Evolutionary conservation across 2,329 filamentous ascomycete species (phyloP).

Genomic region (Aschersonia sp.): DNA sequence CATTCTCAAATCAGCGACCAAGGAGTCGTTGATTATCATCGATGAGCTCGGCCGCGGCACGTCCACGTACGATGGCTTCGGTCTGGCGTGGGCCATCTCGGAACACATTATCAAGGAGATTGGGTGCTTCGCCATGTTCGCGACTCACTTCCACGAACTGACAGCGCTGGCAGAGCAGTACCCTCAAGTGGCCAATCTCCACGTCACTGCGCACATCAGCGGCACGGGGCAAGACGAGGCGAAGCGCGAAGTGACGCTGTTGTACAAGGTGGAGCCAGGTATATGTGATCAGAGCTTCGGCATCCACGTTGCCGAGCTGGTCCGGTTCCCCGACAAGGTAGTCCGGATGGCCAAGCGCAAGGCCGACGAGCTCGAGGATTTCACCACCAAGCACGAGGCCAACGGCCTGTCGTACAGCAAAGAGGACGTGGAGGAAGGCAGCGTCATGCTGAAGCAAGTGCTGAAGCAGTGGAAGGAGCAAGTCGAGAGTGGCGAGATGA

Average conservation of each 20-base stretch:
- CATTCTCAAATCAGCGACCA: constrained; percentile 91
- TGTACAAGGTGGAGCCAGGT: constrained; percentile 93
- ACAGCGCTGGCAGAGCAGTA: constrained; percentile 81
- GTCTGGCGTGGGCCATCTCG: constrained; percentile 96
- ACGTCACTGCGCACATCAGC: constrained; percentile 88
- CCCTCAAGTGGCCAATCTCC: constrained; percentile 78
- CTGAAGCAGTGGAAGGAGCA: constrained; percentile 77
- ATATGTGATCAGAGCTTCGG: constrained; percentile 97
- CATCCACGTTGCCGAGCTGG: constrained; percentile 94
- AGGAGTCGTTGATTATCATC: constrained; percentile 94
- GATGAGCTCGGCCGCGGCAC: constrained; percentile 94
- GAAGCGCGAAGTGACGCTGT: constrained; percentile 76
- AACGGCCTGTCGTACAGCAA: constrained; percentile 51
- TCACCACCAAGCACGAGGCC: constrained; percentile 62
- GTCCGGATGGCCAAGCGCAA: constrained; percentile 99
- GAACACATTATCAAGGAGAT: constrained; percentile 96
- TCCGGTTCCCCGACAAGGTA: constrained; percentile 92
- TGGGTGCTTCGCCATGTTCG: constrained; percentile 85
- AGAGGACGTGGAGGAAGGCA: constrained; percentile 81
- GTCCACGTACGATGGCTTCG: constrained; percentile 96
- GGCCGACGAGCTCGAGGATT: constrained; percentile 95
- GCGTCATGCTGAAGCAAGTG: constrained; percentile 68
- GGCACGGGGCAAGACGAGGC: constrained; percentile 27
- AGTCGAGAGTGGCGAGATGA: constrained; percentile 43
- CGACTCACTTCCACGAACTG: constrained; percentile 96